These are phyloP conservation scores for Sclerotinia trifoliorum DNA, from an alignment of 2,329 filamentous ascomycete species.

Conservation along the genomic window DNA sequence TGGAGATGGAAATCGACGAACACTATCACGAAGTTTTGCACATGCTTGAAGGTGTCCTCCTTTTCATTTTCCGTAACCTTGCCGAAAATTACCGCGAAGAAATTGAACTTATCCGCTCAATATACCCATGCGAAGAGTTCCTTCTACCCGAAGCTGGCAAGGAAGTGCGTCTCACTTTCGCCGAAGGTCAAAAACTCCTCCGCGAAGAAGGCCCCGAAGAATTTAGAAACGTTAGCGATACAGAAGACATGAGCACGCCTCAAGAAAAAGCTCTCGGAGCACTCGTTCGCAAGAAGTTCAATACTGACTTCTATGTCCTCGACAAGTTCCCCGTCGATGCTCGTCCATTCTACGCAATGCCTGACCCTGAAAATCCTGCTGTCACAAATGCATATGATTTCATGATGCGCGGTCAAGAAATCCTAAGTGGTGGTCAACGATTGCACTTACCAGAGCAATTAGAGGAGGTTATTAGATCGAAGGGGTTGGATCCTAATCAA, in stretches of 20 bases:
- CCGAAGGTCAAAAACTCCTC: constrained; percentile 74
- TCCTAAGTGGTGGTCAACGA: constrained; percentile 88
- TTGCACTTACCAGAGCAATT: constrained; percentile 78
- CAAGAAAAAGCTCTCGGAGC: constrained; percentile 88
- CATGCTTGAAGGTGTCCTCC: constrained; percentile 70
- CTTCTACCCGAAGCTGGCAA: constrained; percentile 72
- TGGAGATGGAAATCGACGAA: constrained; percentile 85
- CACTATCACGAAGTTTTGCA: constrained; percentile 73
- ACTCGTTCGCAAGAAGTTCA: constrained; percentile 82
- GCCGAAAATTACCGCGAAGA: constrained; percentile 61
- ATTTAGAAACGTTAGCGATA: constrained; percentile 65
- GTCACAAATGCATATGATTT: constrained; percentile 75
- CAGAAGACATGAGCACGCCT: constrained; percentile 77
- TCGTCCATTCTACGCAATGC: constrained; percentile 89
- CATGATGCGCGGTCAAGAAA: constrained; percentile 90
- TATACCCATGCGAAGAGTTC: constrained; percentile 77
- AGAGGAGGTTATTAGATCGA: constrained; percentile 71
- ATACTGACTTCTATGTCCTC: constrained; percentile 93
- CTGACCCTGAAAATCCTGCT: constrained; percentile 63
- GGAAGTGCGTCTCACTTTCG: constrained; percentile 74
- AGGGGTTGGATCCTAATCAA: constrained; percentile 76
- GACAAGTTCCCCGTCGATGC: constrained; percentile 93
- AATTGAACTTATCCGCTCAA: constrained; percentile 67
- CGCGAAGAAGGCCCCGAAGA: constrained; percentile 70
- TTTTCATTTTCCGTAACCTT: constrained; percentile 77